phyloP scores from a whole-genome alignment of 2,329 filamentous ascomycete species.

The Rhinocladiella similis region DNA sequence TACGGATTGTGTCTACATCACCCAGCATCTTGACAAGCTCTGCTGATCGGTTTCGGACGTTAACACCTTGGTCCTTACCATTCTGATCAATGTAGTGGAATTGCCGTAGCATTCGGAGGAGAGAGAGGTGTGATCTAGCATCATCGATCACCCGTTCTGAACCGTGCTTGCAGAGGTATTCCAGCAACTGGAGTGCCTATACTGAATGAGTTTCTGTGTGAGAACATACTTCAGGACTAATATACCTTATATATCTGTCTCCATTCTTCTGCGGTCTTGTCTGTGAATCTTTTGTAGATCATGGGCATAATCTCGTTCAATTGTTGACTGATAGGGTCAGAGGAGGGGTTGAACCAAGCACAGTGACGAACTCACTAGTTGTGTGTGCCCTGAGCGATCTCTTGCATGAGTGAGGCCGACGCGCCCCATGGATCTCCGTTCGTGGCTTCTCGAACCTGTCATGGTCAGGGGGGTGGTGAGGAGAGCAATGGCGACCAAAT shows the following conservation, averaged over 20 bases:
- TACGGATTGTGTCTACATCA: constrained; percentile 60
- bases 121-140: constrained; percentile 88
- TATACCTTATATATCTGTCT: constrained; percentile 94
- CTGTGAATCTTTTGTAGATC: constrained; percentile 99
- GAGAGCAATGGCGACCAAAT: constrained; percentile 2
- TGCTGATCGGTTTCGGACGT: constrained; percentile 94
- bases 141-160: constrained; percentile 97
- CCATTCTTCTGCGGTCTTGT: constrained; percentile 98
- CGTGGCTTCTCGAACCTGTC: constrained; percentile 88
- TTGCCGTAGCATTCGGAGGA: constrained; percentile 96
- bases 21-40: constrained; percentile 90
- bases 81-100: constrained; percentile 97
- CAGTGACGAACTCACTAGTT: constrained; percentile 73
- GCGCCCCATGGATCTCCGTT: constrained; percentile 99
- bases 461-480: constrained; percentile 27
- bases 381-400: constrained; percentile 96
- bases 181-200: constrained; percentile 81
- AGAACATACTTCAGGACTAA: not conserved
- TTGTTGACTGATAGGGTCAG: constrained; percentile 62
- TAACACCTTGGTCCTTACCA: constrained; percentile 97
- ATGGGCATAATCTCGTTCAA: constrained; percentile 99
- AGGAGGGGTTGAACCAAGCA: not conserved
- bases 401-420: constrained; percentile 84
- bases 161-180: constrained; percentile 96
- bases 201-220: constrained; percentile 2